Percentiles rank a stretch among this genome's conserved stretches.
Evolutionary conservation across 331 rosid species (phyloP).

Genomic region (Telfairia occidentalis): DNA sequence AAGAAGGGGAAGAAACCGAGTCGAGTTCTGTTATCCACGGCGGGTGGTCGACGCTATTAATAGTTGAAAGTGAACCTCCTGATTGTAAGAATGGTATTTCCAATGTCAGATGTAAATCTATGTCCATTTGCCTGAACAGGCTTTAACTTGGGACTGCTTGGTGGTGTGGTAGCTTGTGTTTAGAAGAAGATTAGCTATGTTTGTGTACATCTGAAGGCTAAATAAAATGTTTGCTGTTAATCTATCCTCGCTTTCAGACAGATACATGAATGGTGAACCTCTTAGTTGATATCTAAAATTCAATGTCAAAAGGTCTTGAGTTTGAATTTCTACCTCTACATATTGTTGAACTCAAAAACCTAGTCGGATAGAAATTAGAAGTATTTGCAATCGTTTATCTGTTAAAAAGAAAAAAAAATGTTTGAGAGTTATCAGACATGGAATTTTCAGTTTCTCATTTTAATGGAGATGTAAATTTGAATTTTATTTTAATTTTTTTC

Average conservation of each 20-base stretch:
- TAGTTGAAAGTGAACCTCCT: neutral
- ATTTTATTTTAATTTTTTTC: too few relatives aligned
- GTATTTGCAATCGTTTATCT: too few relatives aligned
- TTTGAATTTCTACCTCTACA: too few relatives aligned
- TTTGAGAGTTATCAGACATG: too few relatives aligned
- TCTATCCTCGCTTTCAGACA: neutral
- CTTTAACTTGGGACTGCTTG: neutral
- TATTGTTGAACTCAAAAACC: too few relatives aligned
- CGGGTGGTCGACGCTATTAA: slow-evolving; percentile 87
- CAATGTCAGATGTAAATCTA: neutral
- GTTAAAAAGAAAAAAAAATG: too few relatives aligned
- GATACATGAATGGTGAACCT: neutral
- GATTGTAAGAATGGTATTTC: neutral
- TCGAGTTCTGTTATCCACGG: slow-evolving; percentile 75
- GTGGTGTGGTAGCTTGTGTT: slow-evolving; percentile 1
- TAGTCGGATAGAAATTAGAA: too few relatives aligned
- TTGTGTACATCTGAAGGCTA: neutral
- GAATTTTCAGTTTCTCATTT: too few relatives aligned
- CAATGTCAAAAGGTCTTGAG: too few relatives aligned
- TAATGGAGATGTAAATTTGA: too few relatives aligned
- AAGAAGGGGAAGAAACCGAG: slow-evolving; percentile 72
- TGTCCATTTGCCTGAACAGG: neutral
- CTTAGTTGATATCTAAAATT: too few relatives aligned
- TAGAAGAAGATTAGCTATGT: neutral
- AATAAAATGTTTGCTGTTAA: slow-evolving; percentile 2